A percentile compares a stretch with the other conserved stretches of the same genome.
These are phyloP conservation scores for Curvularia sp. DNA, from an alignment of 2,329 filamentous ascomycete genomes.

Conservation along the genomic window DNA sequence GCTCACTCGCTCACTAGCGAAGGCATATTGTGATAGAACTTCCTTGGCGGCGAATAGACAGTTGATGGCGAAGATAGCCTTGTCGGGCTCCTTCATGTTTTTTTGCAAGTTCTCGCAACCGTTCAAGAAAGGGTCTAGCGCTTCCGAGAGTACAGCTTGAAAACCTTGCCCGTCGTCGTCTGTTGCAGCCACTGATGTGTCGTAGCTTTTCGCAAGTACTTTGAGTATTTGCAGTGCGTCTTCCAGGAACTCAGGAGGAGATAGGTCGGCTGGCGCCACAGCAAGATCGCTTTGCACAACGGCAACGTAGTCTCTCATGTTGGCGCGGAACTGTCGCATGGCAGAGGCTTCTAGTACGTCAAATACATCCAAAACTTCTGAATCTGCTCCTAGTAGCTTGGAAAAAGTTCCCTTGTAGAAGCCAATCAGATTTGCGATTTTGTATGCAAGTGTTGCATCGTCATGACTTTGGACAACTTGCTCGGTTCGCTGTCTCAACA, in stretches of 20 bases:
- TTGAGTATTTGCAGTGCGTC: conserved; percentile 80
- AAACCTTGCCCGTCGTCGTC: conserved; percentile 72
- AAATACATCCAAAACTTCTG: conserved; percentile 73
- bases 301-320: conserved; percentile 81
- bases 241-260: conserved; percentile 78
- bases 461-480: conserved; percentile 93
- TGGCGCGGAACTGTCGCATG: conserved; percentile 78
- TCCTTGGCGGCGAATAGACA: conserved; percentile 67
- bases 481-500: conserved; percentile 88
- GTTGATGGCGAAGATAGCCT: conserved; percentile 75
- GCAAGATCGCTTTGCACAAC: conserved; percentile 76
- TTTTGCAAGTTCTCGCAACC: conserved; percentile 74
- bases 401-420: conserved; percentile 90
- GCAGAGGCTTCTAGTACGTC: conserved; percentile 75
- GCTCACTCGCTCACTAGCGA: conserved; percentile 64
- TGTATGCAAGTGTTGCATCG: conserved; percentile 86
- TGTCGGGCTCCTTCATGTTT: conserved; percentile 64
- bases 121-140: conserved; percentile 84
- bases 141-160: conserved; percentile 74
- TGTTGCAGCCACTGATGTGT: conserved; percentile 71
- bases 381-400: conserved; percentile 74
- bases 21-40: conserved; percentile 66
- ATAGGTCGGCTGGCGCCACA: conserved; percentile 73
- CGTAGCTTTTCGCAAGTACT: conserved; percentile 83
- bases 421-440: conserved; percentile 83